A percentile compares a stretch with the other conserved stretches of the same genome.
These are phyloP conservation scores for Clarireedia homoeocarpa DNA, from an alignment of 2,329 filamentous ascomycete genomes.

Conservation along the genomic window DNA sequence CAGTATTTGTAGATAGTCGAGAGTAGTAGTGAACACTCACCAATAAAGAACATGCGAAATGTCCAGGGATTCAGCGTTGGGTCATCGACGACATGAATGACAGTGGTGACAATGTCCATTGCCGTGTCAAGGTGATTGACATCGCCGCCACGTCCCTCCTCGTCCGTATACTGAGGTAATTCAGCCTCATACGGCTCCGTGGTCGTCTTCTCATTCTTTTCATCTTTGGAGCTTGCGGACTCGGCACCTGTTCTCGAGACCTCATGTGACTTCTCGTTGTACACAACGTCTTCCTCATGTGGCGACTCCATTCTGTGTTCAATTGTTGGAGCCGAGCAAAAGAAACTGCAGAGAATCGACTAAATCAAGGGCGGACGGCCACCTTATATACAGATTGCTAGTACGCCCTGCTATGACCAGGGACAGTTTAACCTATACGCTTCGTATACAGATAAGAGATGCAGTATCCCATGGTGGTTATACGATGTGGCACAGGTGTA, in stretches of 20 bases:
- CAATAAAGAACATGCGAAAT: slow-evolving; percentile 34
- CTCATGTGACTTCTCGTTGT: slow-evolving; percentile 4
- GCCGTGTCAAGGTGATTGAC: slow-evolving; percentile 7
- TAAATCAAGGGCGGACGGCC: background rate
- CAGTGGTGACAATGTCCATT: slow-evolving; percentile 10
- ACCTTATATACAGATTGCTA: background rate
- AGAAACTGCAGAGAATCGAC: background rate
- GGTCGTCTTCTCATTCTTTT: background rate
- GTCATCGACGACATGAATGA: slow-evolving; percentile 16
- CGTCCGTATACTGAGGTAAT: background rate
- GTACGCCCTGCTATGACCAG: no score
- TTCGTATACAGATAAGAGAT: no score
- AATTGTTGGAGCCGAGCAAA: background rate
- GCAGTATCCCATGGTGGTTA: no score
- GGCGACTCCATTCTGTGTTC: background rate
- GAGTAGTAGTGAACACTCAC: slow-evolving; percentile 14
- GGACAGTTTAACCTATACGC: no score
- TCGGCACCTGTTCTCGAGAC: background rate
- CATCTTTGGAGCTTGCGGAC: background rate
- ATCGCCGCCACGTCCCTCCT: slow-evolving; percentile 3
- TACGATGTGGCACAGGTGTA: no score
- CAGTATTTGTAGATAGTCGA: background rate
- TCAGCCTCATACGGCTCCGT: background rate
- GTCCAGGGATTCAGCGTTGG: slow-evolving; percentile 28
- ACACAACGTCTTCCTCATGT: background rate